Base-by-base conservation (phyloP, 2,329 filamentous ascomycete genomes). In the Stemphylium beticola region DNA sequence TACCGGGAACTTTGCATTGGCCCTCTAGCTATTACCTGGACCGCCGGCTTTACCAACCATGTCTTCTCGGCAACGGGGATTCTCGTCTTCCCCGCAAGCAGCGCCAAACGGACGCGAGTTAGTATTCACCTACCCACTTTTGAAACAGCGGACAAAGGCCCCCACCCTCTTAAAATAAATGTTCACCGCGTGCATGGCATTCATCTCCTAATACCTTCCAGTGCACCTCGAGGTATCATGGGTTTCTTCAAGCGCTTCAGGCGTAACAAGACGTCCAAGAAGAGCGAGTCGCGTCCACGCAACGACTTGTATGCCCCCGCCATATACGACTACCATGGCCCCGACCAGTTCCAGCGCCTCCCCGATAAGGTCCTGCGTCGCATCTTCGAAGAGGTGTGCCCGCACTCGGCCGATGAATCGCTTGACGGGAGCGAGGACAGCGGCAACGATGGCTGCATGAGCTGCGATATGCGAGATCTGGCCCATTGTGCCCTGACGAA, bases 381-480 rank as follows among this genome's bases (percentile, higher is more conserved):
- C 71, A 93, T 97, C 71, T 93, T 97, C 74, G 77, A 83, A 66
- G 87, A 87, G 63, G 87, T 97, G 52, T 97, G 93, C 67, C 93
- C 93, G 7, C 93, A 98, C 76, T 80, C 87, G 32, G 78, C 79
- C 49, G 93, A 98, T 76, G 71, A 74, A 18, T 66, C 62, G 31
- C 96, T 95, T 75, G 88, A 91, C 62, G 87, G 87, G 37, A 93
- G 90, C 69, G 93, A 98, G 78, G 85, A 90, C 67, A 86, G 89
- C 62, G 83, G 86, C 44, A 88, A 89, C 64, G 87, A 92, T 77
- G 87, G 87, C 52, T 98, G 93, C 79, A 93, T 95, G 90, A 87
- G 96, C 64, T 98, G 93, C 79, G 92, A 96, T 78, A 83, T 95
- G 80, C 87, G 93, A 64, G 92, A 97, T 75, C 84, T 97, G 51